These are phyloP conservation scores for Candida patagonica DNA, from an alignment of 805 yeast species.

Conservation along the genomic window DNA sequence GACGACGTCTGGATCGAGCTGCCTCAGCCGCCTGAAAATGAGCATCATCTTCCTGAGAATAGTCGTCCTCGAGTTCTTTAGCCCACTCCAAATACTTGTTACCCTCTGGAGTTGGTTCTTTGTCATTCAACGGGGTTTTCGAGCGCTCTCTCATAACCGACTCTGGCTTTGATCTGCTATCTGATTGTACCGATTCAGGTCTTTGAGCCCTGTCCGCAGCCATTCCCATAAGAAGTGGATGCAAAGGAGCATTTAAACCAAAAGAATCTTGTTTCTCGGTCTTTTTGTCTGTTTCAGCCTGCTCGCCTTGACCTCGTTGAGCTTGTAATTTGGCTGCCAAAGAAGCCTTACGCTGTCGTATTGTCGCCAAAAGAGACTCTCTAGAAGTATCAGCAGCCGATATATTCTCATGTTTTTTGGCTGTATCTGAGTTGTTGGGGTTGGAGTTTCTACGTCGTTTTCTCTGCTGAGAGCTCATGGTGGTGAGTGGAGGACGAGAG, in stretches of 20 bases:
- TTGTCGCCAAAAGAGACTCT: slow-evolving; percentile 16
- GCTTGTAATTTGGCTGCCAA: slow-evolving; percentile 2
- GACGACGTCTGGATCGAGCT: slow-evolving; percentile 8
- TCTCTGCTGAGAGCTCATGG: too few relatives aligned
- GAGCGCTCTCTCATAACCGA: too few relatives aligned
- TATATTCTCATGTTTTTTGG: background rate
- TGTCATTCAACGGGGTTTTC: background rate
- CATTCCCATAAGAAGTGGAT: slow-evolving; percentile 25
- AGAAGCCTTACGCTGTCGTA: slow-evolving; percentile 17
- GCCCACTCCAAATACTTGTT: slow-evolving; percentile 7
- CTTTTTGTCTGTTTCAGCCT: background rate
- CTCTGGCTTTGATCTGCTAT: too few relatives aligned
- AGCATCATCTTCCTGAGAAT: too few relatives aligned
- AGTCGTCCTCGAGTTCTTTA: too few relatives aligned
- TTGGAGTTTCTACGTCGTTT: too few relatives aligned
- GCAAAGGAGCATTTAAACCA: slow-evolving; percentile 26
- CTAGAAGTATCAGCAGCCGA: slow-evolving; percentile 1
- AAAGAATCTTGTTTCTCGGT: background rate
- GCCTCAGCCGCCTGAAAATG: background rate
- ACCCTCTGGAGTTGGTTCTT: slow-evolving; percentile 6
- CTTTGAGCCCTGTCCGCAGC: too few relatives aligned
- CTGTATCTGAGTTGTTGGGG: too few relatives aligned
- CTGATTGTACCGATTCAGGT: too few relatives aligned
- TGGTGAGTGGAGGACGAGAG: too few relatives aligned
- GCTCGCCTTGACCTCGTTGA: background rate